These are phyloP conservation scores for Jackrogersella minutella DNA, from an alignment of 495 filamentous ascomycete species.

Conservation along the genomic window DNA sequence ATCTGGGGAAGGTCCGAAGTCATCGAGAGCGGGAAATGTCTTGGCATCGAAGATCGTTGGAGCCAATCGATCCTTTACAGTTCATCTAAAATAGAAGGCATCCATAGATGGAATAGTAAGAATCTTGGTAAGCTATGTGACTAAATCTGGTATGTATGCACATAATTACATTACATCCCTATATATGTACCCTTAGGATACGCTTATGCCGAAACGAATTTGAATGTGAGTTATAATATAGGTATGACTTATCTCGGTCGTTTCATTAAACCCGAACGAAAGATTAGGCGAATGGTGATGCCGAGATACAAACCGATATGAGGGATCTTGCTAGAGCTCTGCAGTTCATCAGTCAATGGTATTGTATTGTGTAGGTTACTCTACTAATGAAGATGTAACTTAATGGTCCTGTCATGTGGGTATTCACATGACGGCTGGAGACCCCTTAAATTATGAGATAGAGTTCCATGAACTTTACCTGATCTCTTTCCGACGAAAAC, in stretches of 20 bases:
- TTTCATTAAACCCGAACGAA: conserved; percentile 3
- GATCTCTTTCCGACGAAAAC: neutral
- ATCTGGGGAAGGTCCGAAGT: conserved; percentile 30
- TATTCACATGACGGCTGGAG: too few relatives aligned
- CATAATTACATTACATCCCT: too few relatives aligned
- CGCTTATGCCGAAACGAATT: too few relatives aligned
- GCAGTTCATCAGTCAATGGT: too few relatives aligned
- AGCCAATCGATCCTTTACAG: conserved; percentile 27
- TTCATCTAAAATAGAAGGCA: conserved; percentile 27
- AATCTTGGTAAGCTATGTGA: too few relatives aligned
- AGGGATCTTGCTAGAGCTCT: neutral
- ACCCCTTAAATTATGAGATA: neutral
- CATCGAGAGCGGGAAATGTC: conserved; percentile 15
- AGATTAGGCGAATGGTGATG: conserved; percentile 11
- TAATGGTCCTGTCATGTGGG: too few relatives aligned
- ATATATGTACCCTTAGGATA: too few relatives aligned
- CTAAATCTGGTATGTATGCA: too few relatives aligned
- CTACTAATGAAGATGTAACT: too few relatives aligned
- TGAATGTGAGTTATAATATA: neutral
- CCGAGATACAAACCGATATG: neutral
- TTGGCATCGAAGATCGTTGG: conserved; percentile 37
- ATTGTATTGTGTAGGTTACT: too few relatives aligned
- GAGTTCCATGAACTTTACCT: neutral
- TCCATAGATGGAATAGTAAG: neutral
- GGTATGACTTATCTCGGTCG: neutral